phyloP scores from a whole-genome alignment of 108 stramenopile genomes.

The Stephanodiscus triporus region DNA sequence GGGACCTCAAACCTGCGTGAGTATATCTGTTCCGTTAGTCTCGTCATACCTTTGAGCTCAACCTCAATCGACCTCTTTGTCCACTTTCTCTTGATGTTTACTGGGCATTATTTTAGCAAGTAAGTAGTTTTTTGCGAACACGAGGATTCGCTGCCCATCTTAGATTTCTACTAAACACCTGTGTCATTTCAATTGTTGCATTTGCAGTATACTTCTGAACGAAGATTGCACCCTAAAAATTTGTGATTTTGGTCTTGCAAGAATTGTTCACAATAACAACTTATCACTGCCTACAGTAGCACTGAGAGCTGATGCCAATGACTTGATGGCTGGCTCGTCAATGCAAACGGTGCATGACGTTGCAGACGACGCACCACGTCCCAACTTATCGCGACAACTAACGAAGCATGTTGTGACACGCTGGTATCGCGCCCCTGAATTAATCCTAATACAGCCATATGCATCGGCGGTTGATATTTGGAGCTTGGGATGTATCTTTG shows the following conservation, averaged over 20 bases:
- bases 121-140: conserved; percentile 4
- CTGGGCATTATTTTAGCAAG: conserved; percentile 13
- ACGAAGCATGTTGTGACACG: conserved; percentile 99
- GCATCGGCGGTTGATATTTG: conserved; percentile 96
- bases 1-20: conserved; percentile 73
- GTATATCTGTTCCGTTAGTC: conserved; percentile 8
- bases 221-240: conserved; percentile 98
- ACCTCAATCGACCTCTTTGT: background rate
- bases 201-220: conserved; percentile 94
- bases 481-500: conserved; percentile 94
- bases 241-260: conserved; percentile 98
- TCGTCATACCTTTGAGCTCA: background rate
- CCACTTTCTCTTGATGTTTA: background rate
- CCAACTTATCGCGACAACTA: conserved; percentile 83
- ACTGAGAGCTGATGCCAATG: conserved; percentile 9
- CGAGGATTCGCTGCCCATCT: background rate
- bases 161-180: conserved; percentile 8
- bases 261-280: conserved; percentile 78
- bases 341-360: conserved; percentile 13
- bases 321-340: conserved; percentile 5
- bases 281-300: conserved; percentile 19
- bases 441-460: conserved; percentile 96
- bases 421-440: conserved; percentile 99
- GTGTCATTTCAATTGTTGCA: background rate
- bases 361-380: conserved; percentile 25